These are phyloP conservation scores for Pigoraptor vietnamica DNA, from an alignment of 78 protist species.

Conservation along the genomic window DNA sequence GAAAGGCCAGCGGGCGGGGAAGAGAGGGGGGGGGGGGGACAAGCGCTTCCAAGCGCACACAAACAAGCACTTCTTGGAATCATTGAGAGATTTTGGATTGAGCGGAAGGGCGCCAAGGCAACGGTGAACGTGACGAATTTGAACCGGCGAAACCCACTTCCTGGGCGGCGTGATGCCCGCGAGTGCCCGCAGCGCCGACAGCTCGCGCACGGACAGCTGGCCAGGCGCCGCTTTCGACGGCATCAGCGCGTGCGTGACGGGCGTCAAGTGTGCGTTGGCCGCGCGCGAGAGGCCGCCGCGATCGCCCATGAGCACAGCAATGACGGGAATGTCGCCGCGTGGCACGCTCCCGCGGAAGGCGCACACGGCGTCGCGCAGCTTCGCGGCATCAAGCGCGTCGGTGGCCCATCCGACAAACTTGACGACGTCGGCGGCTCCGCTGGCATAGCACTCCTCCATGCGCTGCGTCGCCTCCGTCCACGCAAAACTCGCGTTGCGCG, in stretches of 20 bases:
- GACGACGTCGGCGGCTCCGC: slow-evolving; percentile 29
- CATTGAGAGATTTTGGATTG: too few species aligned
- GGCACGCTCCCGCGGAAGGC: not conserved
- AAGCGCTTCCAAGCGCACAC: too few species aligned
- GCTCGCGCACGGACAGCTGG: slow-evolving; percentile 36
- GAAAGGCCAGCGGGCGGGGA: too few species aligned
- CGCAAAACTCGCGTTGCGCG: not conserved
- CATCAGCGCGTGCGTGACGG: slow-evolving; percentile 54
- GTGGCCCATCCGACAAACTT: slow-evolving; percentile 37
- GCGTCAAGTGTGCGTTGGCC: slow-evolving; percentile 40
- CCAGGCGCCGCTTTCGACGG: slow-evolving; percentile 68
- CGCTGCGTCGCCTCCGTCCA: not conserved
- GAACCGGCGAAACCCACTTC: too few species aligned
- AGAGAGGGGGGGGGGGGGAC: too few species aligned
- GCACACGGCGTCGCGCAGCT: not conserved
- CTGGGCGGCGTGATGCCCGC: slow-evolving; percentile 40
- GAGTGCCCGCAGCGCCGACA: slow-evolving; percentile 13
- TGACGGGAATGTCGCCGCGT: slow-evolving; percentile 16
- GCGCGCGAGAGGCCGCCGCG: slow-evolving; percentile 51
- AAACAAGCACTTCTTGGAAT: too few species aligned
- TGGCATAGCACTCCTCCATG: not conserved
- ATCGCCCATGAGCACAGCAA: slow-evolving; percentile 54
- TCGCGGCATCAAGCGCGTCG: not conserved
- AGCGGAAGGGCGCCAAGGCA: too few species aligned
- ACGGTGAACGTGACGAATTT: too few species aligned